Conservation (phyloP, 2,329 filamentous ascomycete genomes). For the Rhinocladiella similis region DNA sequence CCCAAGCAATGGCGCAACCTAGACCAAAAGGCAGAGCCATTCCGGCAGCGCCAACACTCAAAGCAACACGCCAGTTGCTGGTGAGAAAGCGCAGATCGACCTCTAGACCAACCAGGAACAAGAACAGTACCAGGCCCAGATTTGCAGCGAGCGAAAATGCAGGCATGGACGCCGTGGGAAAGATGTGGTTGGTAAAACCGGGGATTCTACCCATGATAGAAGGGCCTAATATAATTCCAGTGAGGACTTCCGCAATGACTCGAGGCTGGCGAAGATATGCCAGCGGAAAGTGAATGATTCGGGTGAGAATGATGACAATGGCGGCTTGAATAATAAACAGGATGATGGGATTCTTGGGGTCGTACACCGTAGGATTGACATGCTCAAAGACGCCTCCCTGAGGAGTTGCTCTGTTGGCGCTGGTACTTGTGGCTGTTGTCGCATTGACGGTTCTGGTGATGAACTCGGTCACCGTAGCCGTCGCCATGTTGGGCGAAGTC, state of each 20-base stretch:
- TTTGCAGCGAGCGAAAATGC: constrained; percentile 77
- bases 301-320: constrained; percentile 75
- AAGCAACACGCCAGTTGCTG: constrained; percentile 77
- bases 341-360: constrained; percentile 69
- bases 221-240: constrained; percentile 81
- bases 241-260: constrained; percentile 81
- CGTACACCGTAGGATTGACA: constrained; percentile 67
- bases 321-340: constrained; percentile 73
- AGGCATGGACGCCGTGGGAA: constrained; percentile 72
- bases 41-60: constrained; percentile 74
- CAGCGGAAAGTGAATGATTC: constrained; percentile 73
- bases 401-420: constrained; percentile 43
- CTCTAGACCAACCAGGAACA: constrained; percentile 86
- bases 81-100: constrained; percentile 76
- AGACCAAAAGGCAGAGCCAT: constrained; percentile 82
- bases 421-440: constrained; percentile 23
- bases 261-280: constrained; percentile 75
- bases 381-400: constrained; percentile 73
- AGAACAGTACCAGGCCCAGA: constrained; percentile 77
- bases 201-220: constrained; percentile 87
- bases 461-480: constrained; percentile 25
- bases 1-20: constrained; percentile 77
- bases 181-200: constrained; percentile 73
- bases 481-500: constrained; percentile 17
- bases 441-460: constrained; percentile 24